Conservation (phyloP, 1,284 basidiomycete species). For the Pseudozyma pruni region DNA sequence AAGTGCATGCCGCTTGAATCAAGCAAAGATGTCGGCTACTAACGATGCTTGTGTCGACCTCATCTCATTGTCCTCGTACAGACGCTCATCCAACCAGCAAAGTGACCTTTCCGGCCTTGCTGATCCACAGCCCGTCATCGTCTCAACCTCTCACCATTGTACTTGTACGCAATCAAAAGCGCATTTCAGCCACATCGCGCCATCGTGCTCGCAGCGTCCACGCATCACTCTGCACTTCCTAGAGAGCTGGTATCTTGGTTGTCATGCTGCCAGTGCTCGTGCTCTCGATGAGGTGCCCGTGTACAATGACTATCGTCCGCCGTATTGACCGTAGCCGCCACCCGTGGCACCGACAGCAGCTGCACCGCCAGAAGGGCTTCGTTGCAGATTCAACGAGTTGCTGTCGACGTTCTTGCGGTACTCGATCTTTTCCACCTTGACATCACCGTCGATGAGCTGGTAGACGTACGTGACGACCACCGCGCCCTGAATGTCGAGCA, state of each 20-base stretch:
- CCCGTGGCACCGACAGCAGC: constrained; percentile 23
- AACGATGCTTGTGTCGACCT: not conserved
- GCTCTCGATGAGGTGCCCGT: too few relatives aligned
- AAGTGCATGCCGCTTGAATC: constrained; percentile 29
- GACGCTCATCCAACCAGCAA: constrained; percentile 61
- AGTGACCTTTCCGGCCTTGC: constrained; percentile 32
- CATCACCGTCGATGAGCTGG: constrained; percentile 65
- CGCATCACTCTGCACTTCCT: too few relatives aligned
- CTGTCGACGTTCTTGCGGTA: constrained; percentile 59
- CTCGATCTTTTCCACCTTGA: constrained; percentile 67
- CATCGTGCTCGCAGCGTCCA: too few relatives aligned
- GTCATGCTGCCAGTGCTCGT: not conserved
- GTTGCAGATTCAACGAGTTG: constrained; percentile 36
- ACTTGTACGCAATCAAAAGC: constrained; percentile 24
- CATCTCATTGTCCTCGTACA: constrained; percentile 7
- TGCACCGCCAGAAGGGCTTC: constrained; percentile 18
- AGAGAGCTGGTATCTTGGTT: constrained; percentile 20
- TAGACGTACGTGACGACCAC: constrained; percentile 67
- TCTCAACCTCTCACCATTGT: constrained; percentile 5
- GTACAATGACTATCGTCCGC: constrained; percentile 23
- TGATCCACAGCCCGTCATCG: not conserved
- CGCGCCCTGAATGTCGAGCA: constrained; percentile 66
- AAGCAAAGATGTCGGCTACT: too few relatives aligned
- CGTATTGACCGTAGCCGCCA: constrained; percentile 28
- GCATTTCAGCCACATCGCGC: not conserved